Base-by-base conservation (phyloP, 768 basidiomycete genomes). In the Mycena haematopus region DNA sequence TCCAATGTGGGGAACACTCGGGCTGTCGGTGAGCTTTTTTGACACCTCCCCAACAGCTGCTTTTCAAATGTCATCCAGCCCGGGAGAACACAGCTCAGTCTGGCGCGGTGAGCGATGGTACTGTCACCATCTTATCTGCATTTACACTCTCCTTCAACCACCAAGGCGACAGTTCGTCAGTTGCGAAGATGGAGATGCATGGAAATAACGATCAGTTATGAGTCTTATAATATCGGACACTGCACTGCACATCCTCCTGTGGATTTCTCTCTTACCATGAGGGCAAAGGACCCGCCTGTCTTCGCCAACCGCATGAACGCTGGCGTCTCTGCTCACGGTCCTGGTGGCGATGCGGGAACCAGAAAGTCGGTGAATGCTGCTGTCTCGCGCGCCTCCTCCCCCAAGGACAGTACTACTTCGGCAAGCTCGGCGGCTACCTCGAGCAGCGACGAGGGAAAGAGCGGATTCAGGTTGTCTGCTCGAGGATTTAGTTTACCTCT, bases 221-320 rank as follows among this genome's bases (percentile, higher is more conserved):
- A 49, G 66, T 61, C 59, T 63, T 60, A 61, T 64, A 67, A 64
- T 29, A 19, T 13, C 14, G 8, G 9, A n/a, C n/a, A n/a, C n/a
- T n/a, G 27, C 52, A 46, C 2, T 19, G 5, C 25, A 42, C n/a
- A 19, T n/a, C 36, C 36, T 56, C 29, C 46, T 21, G 13, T 53
- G 47, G 57, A 51, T 38, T 53, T 33, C 36, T 33, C 55, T 52
- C 59, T 61, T 53, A 56, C 62, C 25, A 67, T 67, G 65, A 63
- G 60, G 47, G 47, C 38, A 35, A 60, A 63, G 63, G 65, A 46
- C 54, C 57, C 60, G n/a, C 54, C 65, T 62, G 65, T 63, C 61
- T 53, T 60, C 63, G 60, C 61, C 8, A 24, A 56, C 4, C 38
- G 6, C 11, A 10, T 13, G 14, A 57, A 60, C 52, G 55, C 65